phyloP scores from a whole-genome alignment of 2,329 filamentous ascomycete genomes.

The Tothia fuscella region DNA sequence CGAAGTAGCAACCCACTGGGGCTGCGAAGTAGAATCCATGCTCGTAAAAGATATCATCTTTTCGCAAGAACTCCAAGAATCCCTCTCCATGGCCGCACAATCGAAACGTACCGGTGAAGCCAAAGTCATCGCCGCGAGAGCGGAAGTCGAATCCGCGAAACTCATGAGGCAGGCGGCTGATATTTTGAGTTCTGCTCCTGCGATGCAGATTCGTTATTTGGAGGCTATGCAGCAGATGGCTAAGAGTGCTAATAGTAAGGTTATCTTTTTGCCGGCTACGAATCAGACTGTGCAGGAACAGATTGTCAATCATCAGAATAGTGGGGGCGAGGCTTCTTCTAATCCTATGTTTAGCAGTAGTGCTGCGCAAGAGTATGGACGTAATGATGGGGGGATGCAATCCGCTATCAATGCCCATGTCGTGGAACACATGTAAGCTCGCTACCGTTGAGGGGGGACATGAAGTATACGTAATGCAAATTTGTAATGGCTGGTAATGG shows the following conservation, averaged over 20 bases:
- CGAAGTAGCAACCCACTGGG: conserved; percentile 87
- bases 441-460: too few relatives aligned
- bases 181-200: conserved; percentile 79
- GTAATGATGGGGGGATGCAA: conserved; percentile 50
- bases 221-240: conserved; percentile 99
- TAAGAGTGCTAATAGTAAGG: conserved; percentile 78
- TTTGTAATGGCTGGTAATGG: too few relatives aligned
- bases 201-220: conserved; percentile 97
- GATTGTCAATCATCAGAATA: conserved; percentile 30
- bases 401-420: conserved; percentile 70
- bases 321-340: conserved; percentile 17
- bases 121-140: conserved; percentile 95
- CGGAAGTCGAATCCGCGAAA: conserved; percentile 92
- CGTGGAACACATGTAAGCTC: conserved; percentile 71
- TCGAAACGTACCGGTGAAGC: conserved; percentile 96
- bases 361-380: conserved; percentile 24
- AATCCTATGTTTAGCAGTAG: conserved; percentile 9
- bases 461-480: too few relatives aligned
- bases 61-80: conserved; percentile 88
- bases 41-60: conserved; percentile 99
- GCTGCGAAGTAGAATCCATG: conserved; percentile 94
- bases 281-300: conserved; percentile 50
- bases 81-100: conserved; percentile 94
- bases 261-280: conserved; percentile 63
- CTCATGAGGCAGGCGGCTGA: conserved; percentile 85